Evolutionary conservation across 1,139 yeast species (phyloP).

Genomic region (Lodderomyces beijingensis): DNA sequence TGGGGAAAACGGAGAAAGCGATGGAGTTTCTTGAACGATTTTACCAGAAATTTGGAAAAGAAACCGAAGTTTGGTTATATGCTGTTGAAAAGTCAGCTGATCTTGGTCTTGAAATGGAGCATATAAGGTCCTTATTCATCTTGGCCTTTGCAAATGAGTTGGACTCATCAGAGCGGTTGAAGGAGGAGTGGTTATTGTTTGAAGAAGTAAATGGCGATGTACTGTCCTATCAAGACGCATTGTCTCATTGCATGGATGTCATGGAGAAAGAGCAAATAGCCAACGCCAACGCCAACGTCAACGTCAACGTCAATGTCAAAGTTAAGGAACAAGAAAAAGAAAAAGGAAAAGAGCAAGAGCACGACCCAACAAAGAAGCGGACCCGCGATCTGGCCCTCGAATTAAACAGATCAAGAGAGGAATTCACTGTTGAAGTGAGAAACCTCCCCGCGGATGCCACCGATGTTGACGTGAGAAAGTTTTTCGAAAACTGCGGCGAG

Average conservation of each 20-base stretch:
- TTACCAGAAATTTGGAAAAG: constrained; percentile 22
- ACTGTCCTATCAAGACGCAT: constrained; percentile 19
- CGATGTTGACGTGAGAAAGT: constrained; percentile 30
- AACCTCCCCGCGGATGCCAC: constrained; percentile 29
- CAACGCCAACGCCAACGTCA: no score
- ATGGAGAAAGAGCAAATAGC: constrained; percentile 7
- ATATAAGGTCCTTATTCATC: constrained; percentile 23
- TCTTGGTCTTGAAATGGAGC: constrained; percentile 26
- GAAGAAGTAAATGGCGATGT: constrained; percentile 34
- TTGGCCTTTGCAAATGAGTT: constrained; percentile 30
- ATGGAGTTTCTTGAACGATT: constrained; percentile 23
- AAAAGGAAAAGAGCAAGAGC: no score
- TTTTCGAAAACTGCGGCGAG: constrained; percentile 62
- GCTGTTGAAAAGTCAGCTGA: constrained; percentile 19
- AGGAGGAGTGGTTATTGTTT: constrained; percentile 43
- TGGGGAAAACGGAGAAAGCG: constrained; percentile 25
- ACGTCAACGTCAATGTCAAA: no score
- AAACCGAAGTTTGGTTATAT: constrained; percentile 48
- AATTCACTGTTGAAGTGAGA: constrained; percentile 44
- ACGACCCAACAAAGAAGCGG: no score
- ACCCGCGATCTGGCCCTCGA: no score
- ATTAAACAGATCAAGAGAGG: constrained; percentile 50
- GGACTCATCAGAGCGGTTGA: constrained; percentile 51
- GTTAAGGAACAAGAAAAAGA: neutral
- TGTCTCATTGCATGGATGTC: no score